Base-by-base conservation (phyloP, 2,329 filamentous ascomycete genomes). In the Akanthomyces muscarius region DNA sequence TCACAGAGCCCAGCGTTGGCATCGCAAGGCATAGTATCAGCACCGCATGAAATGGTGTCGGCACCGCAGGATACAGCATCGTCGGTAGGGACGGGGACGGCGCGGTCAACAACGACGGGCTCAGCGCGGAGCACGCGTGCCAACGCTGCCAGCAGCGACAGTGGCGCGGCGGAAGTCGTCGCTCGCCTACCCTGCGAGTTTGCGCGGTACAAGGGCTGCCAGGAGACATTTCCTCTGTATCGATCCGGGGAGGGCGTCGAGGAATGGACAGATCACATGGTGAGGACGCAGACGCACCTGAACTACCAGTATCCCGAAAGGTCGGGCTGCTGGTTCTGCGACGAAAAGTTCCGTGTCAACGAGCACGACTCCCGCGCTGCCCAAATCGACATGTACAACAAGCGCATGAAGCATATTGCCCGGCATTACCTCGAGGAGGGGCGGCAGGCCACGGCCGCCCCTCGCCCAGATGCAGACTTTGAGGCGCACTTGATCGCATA, bases 301-400 rank as follows among this genome's bases (percentile, higher is more conserved):
- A 2, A 42, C 0, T 41, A 69, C 4, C 62, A 21, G 0, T 75
- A 78, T 6, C 82, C 82, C 0, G 10, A 13, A 0, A 66, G 66
- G 13, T 74, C 74, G 5, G 60, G 75, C 0, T 86, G 84, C 67
- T 83, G 79, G 77, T 85, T 83, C 64, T 86, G 84, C 67, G 73
- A 80, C 61, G n/a, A 45, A 11, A 11, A 14, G 25, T 52, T 45
- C 28, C 8, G 18, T n/a, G 59, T 63, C 5, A 16, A 38, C 0
- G 82, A 80, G 62, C 66, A 68, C 6, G 65, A 72, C 3, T 0
- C 52, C 65, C 0, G 58, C 33, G 16, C 10, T 11, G 18, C 52
- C 38, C 7, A 11, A 4, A 21, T 25, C 5, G 38, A 45, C 18
- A 50, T 61, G n/a, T 61, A 54, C 41, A 54, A 45, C 13, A 11